A percentile compares a stretch with the other conserved stretches of the same genome.
Evolutionary conservation across 352 stramenopile species (phyloP).

Genomic region (Pythium sp.): DNA sequence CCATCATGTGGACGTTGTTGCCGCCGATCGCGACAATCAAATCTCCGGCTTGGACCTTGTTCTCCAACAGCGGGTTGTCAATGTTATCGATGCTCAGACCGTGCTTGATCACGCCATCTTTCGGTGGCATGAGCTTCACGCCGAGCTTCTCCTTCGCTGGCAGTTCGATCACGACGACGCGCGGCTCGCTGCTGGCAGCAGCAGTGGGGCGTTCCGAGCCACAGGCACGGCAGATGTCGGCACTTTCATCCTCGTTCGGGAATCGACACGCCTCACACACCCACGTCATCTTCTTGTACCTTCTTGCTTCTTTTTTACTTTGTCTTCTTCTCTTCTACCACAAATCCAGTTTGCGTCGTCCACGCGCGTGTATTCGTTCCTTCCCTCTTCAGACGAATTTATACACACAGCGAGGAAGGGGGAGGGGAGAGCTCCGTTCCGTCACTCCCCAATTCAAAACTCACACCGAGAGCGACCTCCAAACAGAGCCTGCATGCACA

Average conservation of each 20-base stretch:
- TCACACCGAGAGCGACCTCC: background rate
- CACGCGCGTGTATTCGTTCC: background rate
- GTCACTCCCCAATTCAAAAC: slow-evolving; percentile 3
- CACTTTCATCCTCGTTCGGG: slow-evolving; percentile 53
- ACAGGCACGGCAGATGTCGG: slow-evolving; percentile 61
- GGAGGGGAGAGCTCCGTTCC: background rate
- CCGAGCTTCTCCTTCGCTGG: slow-evolving; percentile 84
- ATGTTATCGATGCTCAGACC: slow-evolving; percentile 87
- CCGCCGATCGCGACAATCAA: slow-evolving; percentile 84
- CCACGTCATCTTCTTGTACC: slow-evolving; percentile 45
- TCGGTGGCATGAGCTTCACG: slow-evolving; percentile 84
- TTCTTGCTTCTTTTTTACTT: slow-evolving; percentile 5
- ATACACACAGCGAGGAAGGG: slow-evolving; percentile 1
- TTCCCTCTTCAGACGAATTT: slow-evolving; percentile 1
- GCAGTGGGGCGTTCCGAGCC: slow-evolving; percentile 36
- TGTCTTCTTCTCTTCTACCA: background rate
- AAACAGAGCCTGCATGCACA: background rate
- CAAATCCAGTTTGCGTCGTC: slow-evolving; percentile 3
- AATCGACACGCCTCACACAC: slow-evolving; percentile 63
- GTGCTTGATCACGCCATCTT: slow-evolving; percentile 77
- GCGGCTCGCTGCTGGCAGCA: slow-evolving; percentile 13
- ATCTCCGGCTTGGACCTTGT: slow-evolving; percentile 80
- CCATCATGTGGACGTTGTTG: slow-evolving; percentile 70
- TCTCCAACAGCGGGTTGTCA: slow-evolving; percentile 80
- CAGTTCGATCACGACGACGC: slow-evolving; percentile 77